phyloP scores from a whole-genome alignment of 345 rosid species.

The Gossypium arboreum region DNA sequence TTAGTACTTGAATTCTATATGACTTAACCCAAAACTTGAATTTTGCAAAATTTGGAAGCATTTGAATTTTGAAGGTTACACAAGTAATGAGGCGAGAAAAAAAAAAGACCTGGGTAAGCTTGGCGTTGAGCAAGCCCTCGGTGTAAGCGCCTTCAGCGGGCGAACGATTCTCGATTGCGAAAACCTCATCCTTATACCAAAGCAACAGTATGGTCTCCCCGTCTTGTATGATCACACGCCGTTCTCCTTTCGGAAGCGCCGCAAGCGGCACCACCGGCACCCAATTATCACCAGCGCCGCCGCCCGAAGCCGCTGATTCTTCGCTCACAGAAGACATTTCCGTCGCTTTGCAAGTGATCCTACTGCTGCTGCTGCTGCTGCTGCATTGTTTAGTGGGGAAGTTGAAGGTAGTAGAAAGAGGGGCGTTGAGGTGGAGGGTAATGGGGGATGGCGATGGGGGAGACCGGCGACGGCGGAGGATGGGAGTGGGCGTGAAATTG shows the following conservation, averaged over 20 bases:
- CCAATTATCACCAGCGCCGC: slow-evolving; percentile 46
- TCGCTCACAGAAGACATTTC: slow-evolving; percentile 50
- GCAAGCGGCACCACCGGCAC: slow-evolving; percentile 84
- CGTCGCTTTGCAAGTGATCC: slow-evolving; percentile 51
- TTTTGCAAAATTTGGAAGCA: neutral
- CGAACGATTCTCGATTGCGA: slow-evolving; percentile 83
- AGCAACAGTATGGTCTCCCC: slow-evolving; percentile 75
- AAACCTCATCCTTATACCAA: slow-evolving; percentile 83
- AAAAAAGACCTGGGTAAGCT: slow-evolving; percentile 79
- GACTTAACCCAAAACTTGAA: neutral
- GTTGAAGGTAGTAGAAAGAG: slow-evolving; percentile 21
- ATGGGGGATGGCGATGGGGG: slow-evolving; percentile 22
- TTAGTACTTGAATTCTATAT: neutral
- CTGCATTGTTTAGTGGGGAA: slow-evolving; percentile 19
- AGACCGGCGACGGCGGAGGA: slow-evolving; percentile 9
- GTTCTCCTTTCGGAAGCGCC: slow-evolving; percentile 87
- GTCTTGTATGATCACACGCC: slow-evolving; percentile 80
- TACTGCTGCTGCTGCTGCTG: slow-evolving; percentile 5
- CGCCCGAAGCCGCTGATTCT: slow-evolving; percentile 34
- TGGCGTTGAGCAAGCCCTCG: slow-evolving; percentile 90
- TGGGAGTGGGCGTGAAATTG: neutral
- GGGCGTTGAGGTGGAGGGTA: slow-evolving; percentile 6
- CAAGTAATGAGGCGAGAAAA: neutral
- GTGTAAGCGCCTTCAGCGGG: slow-evolving; percentile 94
- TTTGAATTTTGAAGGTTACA: neutral